Evolutionary conservation across 2,329 filamentous ascomycete species (phyloP), one percentile per base, ranked within the genome.

Genomic region (Neofusicoccum kwambonambiense): DNA sequence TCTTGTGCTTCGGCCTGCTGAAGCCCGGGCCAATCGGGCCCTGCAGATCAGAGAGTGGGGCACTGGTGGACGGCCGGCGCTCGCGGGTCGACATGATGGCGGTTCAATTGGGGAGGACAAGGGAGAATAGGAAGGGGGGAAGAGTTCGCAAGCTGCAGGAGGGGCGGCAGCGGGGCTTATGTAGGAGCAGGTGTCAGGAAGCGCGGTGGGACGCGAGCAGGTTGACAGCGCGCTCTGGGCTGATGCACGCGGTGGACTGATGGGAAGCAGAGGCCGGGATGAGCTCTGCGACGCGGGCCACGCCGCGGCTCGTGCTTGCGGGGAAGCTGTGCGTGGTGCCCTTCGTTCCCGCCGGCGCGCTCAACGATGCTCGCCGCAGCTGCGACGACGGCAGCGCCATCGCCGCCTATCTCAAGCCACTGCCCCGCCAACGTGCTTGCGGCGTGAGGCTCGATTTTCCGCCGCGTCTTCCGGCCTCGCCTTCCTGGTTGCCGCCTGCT

Each of bases 1-100:
- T 88, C 84, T 92, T 97, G 82, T 99, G 95, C 82, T 98, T 99
- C 51, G 95, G 95, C 67, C 95, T 87, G 80, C 90, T 89, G 76
- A 96, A 94, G 47, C 89, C 89, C 45, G 93, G 92, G n/a, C 90
- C 90, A 65, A 97, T 87, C 17, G 91, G 89, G 69, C 93, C 93
- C 77, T 91, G 85, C 68, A 98, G 89, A 75, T 97, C 92, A 69
- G 91, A 87, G 71, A 97, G 89, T 52, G 93, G 93, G 71, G 91
- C 91, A 69, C 90, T 88, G 65, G 86, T 89, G 19, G 92, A 96
- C 65, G 91, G 92, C 70, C 87, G 90, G 71, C 93, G 89, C 83
- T 97, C 89, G 69, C 92, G 86, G 45, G 81, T 79, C n/a, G 78
- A 66, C 12, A 77, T 66, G 35, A 64, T 68, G n/a, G 71, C 58